phyloP scores from a whole-genome alignment of 2,329 filamentous ascomycete genomes.

The Zymoseptoria pseudotritici region DNA sequence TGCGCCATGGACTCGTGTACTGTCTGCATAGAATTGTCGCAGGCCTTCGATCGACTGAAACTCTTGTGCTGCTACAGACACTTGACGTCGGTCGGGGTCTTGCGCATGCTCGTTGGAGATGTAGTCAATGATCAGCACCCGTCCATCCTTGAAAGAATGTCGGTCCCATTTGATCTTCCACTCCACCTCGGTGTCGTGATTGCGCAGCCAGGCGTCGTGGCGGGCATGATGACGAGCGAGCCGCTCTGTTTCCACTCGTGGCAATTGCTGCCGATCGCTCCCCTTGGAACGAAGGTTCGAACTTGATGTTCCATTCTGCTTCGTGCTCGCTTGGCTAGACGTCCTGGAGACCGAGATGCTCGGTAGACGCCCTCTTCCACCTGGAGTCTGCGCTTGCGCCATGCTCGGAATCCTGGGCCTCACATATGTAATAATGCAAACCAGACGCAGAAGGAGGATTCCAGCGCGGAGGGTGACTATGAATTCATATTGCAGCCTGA shows the following conservation, averaged over 20 bases:
- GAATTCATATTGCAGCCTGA: background rate
- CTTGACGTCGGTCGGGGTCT: slow-evolving; percentile 24
- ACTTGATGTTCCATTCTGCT: slow-evolving; percentile 1
- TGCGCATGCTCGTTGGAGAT: slow-evolving; percentile 23
- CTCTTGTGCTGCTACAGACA: slow-evolving; percentile 43
- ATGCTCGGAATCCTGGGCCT: background rate
- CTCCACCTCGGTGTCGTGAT: slow-evolving; percentile 9
- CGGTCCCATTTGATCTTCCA: slow-evolving; percentile 17
- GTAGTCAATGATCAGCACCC: slow-evolving; percentile 48
- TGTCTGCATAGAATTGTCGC: slow-evolving; percentile 37
- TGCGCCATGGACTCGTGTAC: slow-evolving; percentile 29
- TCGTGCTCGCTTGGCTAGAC: slow-evolving; percentile 8
- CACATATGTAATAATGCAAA: too few species aligned
- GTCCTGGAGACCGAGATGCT: slow-evolving; percentile 7
- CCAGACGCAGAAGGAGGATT: too few species aligned
- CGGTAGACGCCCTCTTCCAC: background rate
- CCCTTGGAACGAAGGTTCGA: background rate
- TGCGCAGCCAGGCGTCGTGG: slow-evolving; percentile 7
- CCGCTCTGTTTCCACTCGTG: slow-evolving; percentile 6
- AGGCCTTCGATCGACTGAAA: slow-evolving; percentile 39
- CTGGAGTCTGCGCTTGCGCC: background rate
- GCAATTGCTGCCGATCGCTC: background rate
- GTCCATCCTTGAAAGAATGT: slow-evolving; percentile 28
- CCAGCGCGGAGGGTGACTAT: too few species aligned
- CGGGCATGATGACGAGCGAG: slow-evolving; percentile 1